Conservation (phyloP, 2,329 filamentous ascomycete genomes). For the Ophiosphaerella narmari region DNA sequence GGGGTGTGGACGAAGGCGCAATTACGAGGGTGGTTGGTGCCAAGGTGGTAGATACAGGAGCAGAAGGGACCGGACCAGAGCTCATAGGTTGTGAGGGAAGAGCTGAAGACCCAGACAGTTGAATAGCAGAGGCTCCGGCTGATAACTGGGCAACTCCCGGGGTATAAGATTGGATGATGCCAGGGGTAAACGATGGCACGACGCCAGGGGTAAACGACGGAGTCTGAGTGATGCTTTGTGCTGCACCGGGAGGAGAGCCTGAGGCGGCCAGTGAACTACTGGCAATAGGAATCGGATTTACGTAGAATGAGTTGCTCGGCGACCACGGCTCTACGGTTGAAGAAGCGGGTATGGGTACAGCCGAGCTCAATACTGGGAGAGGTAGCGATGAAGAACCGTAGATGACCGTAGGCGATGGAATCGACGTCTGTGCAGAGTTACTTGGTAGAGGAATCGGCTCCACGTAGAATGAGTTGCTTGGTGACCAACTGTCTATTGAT, state of each 20-base stretch:
- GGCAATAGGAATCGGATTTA: too few relatives aligned
- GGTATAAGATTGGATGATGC: slow-evolving; percentile 2
- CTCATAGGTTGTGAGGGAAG: slow-evolving; percentile 4
- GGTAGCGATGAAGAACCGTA: background rate
- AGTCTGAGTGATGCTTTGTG: background rate
- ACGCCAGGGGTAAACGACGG: background rate
- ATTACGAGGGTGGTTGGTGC: background rate
- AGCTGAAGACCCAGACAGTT: slow-evolving; percentile 3
- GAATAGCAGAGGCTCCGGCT: background rate
- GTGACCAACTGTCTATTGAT: background rate
- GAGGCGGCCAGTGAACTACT: too few relatives aligned
- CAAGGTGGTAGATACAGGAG: background rate
- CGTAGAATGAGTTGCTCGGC: too few relatives aligned
- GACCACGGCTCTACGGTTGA: background rate
- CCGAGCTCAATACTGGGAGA: background rate
- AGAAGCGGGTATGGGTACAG: background rate
- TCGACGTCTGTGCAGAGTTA: background rate
- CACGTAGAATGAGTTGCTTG: slow-evolving; percentile 6
- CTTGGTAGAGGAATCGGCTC: background rate
- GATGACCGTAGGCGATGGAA: background rate
- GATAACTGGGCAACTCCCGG: slow-evolving; percentile 1
- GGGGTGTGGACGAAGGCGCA: background rate
- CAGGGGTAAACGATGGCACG: background rate
- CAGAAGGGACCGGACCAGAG: background rate
- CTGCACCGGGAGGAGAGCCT: background rate